Percentiles rank a stretch among this genome's conserved stretches.
Conservation (phyloP, 441 rosid genomes). For the Syzygium malaccense region DNA sequence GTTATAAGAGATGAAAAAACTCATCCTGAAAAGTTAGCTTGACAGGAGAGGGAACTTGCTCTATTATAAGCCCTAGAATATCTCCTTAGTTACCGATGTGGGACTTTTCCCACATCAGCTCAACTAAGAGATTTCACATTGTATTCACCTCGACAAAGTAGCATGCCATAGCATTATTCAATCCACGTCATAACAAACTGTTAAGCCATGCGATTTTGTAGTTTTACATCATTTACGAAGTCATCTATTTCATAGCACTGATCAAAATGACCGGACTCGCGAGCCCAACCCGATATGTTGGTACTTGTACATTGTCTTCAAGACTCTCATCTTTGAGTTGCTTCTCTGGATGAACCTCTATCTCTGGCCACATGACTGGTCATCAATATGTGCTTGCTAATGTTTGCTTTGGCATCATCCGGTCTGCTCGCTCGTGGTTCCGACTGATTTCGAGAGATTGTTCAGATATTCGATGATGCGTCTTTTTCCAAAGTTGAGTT, state of each 20-base stretch:
- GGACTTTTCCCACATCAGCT: no score
- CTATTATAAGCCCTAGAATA: background rate
- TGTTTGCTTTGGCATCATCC: background rate
- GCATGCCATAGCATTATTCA: background rate
- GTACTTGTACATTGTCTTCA: background rate
- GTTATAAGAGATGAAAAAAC: no score
- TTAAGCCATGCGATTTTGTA: background rate
- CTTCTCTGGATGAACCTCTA: background rate
- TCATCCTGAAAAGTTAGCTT: no score
- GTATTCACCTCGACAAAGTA: rapidly evolving
- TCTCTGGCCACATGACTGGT: background rate
- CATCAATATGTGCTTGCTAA: background rate
- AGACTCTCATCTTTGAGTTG: background rate
- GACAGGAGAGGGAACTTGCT: no score
- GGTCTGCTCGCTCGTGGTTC: rapidly evolving
- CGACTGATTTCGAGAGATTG: rapidly evolving
- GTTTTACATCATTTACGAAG: background rate
- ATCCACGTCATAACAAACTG: background rate
- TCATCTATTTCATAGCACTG: background rate
- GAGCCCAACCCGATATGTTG: background rate
- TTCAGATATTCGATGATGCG: rapidly evolving
- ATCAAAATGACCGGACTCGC: rapidly evolving
- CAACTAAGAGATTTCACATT: background rate
- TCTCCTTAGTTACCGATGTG: no score
- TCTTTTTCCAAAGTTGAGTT: rapidly evolving